Evolutionary conservation across 108 stramenopile genomes (phyloP).

Genomic region (Cyclotella choctawhatcheeana): DNA sequence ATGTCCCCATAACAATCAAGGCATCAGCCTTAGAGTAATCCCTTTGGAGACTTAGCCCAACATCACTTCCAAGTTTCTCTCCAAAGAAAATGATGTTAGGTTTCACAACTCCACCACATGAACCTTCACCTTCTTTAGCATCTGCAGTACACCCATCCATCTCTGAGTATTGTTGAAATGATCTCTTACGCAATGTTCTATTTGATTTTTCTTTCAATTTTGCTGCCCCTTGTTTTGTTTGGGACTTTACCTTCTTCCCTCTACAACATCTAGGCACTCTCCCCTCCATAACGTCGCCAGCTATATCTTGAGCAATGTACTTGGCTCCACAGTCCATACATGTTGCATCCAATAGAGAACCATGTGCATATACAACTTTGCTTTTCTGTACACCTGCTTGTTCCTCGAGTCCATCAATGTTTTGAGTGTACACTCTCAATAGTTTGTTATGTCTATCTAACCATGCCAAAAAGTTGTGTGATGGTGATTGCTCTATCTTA

Average conservation of each 20-base stretch:
- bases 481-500: slow-evolving; percentile 60
- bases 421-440: slow-evolving; percentile 80
- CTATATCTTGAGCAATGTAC: slow-evolving; percentile 55
- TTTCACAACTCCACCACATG: slow-evolving; percentile 84
- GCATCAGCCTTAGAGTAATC: slow-evolving; percentile 84
- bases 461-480: slow-evolving; percentile 76
- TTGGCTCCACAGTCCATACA: slow-evolving; percentile 70
- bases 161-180: slow-evolving; percentile 5
- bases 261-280: slow-evolving; percentile 44
- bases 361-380: slow-evolving; percentile 84
- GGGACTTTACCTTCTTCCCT: slow-evolving; percentile 28
- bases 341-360: slow-evolving; percentile 61
- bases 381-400: slow-evolving; percentile 66
- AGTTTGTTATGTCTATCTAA: slow-evolving; percentile 68
- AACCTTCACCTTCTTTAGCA: slow-evolving; percentile 12
- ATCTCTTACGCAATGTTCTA: slow-evolving; percentile 12
- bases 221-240: not conserved
- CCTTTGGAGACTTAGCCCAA: slow-evolving; percentile 60
- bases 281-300: slow-evolving; percentile 57
- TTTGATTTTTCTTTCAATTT: not conserved
- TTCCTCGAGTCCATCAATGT: slow-evolving; percentile 84
- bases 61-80: slow-evolving; percentile 67
- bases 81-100: slow-evolving; percentile 89
- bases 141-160: not conserved
- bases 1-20: slow-evolving; percentile 88